Evolutionary conservation across 2,329 filamentous ascomycete species (phyloP), one percentile per base, ranked within the genome.

Genomic region (Colletotrichum navitas): DNA sequence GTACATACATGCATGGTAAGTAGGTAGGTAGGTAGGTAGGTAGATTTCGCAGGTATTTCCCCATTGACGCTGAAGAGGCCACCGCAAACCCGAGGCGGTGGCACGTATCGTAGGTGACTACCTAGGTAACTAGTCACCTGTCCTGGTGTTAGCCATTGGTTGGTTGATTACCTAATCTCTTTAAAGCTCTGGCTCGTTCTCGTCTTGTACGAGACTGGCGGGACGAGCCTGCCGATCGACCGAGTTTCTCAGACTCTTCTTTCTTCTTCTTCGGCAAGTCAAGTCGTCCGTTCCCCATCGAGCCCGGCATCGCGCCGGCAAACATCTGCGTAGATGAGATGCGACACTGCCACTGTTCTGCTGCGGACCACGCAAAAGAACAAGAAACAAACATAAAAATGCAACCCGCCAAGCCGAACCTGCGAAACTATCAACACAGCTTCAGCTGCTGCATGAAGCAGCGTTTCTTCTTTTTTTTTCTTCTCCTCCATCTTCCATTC

Each of bases 381-480:
- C 21, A 32, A 54, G 59, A 45, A 26, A 49, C 51, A 34, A 32
- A 45, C 16, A n/a, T n/a, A 8, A 32, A 3, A 49, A 63, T 55
- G 63, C 65, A n/a, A 60, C 59, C 24, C 41, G 65, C 68, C 65
- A 71, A 71, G 65, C 21, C 59, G 24, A 60, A 26, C 54, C 65
- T 63, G 45, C 52, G 45, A 71, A 68, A 68, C 68, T 68, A 71
- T 64, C 45, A 54, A 60, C 36, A 26, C 55, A 24, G 45, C 59
- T 60, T 63, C 59, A 58, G 59, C 54, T 26, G 12, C 52, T 29
- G 45, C 45, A 34, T 7, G 12, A 18, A 45, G 32, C 41, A 32
- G 32, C n/a, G 29, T 68, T 68, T 64, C 66, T 68, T 64, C 10
- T 63, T 54, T 39, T 45, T 41, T 6, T 64, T 68, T 64, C 7